Percentiles rank a stretch among this genome's conserved stretches.
These are phyloP conservation scores for Glycine soja DNA, from an alignment of 306 rosid species.

Conservation along the genomic window DNA sequence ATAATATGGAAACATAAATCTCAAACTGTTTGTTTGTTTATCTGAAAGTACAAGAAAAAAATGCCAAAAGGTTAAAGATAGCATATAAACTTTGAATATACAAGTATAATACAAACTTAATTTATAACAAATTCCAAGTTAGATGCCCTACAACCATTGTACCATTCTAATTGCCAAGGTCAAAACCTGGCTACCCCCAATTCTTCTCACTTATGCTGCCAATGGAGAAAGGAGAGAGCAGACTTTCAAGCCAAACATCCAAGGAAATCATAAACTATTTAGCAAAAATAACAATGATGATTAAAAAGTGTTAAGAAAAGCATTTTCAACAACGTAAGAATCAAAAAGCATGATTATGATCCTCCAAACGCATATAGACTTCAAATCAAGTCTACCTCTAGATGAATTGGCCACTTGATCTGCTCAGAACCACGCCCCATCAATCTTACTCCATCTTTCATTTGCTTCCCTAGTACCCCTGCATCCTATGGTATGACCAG, in stretches of 20 bases:
- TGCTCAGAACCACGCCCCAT: constrained; percentile 98
- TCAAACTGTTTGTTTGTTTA: constrained; percentile 23
- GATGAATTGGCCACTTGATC: constrained; percentile 89
- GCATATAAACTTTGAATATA: neutral
- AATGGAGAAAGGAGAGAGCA: constrained; percentile 29
- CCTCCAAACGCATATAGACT: constrained; percentile 32
- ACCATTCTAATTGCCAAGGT: neutral
- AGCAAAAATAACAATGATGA: neutral
- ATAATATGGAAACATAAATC: constrained; percentile 9
- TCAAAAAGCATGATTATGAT: constrained; percentile 14
- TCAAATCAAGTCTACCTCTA: constrained; percentile 69
- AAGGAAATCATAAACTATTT: constrained; percentile 11
- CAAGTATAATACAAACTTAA: constrained; percentile 13
- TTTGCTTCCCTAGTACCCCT: constrained; percentile 89
- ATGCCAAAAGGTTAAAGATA: neutral
- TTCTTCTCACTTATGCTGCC: neutral
- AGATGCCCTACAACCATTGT: constrained; percentile 5
- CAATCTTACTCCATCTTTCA: constrained; percentile 88
- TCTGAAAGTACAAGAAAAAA: constrained; percentile 9
- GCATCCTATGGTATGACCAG: constrained; percentile 70
- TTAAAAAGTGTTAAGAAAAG: constrained; percentile 3
- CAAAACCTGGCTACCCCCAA: constrained; percentile 9
- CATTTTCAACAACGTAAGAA: constrained; percentile 8
- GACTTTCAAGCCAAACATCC: constrained; percentile 20
- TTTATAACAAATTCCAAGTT: constrained; percentile 14